Evolutionary conservation across 495 filamentous ascomycete species (phyloP).

Genomic region (Talaromyces trachyspermus): DNA sequence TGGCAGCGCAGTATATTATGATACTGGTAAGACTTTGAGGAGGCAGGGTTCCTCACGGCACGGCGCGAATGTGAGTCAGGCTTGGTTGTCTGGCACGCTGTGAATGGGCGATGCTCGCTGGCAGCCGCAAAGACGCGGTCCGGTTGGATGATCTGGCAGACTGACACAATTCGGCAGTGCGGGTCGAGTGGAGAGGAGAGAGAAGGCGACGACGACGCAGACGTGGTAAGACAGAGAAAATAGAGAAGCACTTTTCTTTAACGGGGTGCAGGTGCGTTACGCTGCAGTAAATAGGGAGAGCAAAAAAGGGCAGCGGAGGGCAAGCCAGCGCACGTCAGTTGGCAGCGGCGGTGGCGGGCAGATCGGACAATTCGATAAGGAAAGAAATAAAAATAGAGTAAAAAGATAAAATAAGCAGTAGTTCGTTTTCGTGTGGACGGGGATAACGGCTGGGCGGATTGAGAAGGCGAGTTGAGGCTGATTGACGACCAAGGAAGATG

Average conservation of each 20-base stretch:
- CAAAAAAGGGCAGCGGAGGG: conserved; percentile 2
- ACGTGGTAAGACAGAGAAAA: conserved; percentile 1
- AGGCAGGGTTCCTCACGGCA: background rate
- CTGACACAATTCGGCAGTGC: conserved; percentile 4
- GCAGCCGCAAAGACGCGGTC: background rate
- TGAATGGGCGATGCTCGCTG: conserved; percentile 5
- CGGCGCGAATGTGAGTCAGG: conserved; percentile 7
- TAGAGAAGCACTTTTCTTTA: background rate
- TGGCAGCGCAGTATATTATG: conserved; percentile 1
- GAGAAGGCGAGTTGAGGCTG: conserved; percentile 4
- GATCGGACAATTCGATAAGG: conserved; percentile 1
- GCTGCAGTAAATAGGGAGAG: conserved; percentile 3
- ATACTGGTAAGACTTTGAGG: background rate
- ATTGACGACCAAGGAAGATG: background rate
- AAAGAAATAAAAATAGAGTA: background rate
- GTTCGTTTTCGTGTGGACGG: background rate
- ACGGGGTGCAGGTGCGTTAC: background rate
- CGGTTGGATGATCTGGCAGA: conserved; percentile 6
- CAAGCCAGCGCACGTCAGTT: conserved; percentile 7
- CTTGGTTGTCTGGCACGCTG: conserved; percentile 5
- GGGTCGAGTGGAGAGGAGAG: conserved; percentile 3
- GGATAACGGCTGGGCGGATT: background rate
- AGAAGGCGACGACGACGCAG: background rate
- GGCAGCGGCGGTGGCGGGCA: background rate
- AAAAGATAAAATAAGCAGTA: background rate